phyloP scores from a whole-genome alignment of 176 grass and related monocot species.

The Oryza meridionalis region DNA sequence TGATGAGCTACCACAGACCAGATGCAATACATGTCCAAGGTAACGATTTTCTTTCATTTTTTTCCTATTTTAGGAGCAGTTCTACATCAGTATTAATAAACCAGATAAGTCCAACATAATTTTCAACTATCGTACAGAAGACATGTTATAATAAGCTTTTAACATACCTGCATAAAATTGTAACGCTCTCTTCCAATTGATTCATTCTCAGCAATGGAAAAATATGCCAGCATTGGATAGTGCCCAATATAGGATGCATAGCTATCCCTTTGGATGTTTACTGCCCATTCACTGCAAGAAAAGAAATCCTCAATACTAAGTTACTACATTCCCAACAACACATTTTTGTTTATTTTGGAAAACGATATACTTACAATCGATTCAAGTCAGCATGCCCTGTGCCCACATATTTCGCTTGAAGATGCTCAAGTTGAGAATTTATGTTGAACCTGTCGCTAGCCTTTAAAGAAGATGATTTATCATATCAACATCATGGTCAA shows the following conservation, averaged over 20 bases:
- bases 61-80: background rate
- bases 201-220: slow-evolving; percentile 89
- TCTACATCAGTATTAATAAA: background rate
- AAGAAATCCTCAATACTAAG: background rate
- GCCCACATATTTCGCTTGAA: slow-evolving; percentile 97
- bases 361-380: slow-evolving; percentile 70
- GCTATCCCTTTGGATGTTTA: slow-evolving; percentile 91
- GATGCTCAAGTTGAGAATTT: slow-evolving; percentile 98
- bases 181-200: slow-evolving; percentile 91
- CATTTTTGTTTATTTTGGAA: background rate
- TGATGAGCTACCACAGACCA: background rate
- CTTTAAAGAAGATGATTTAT: slow-evolving; percentile 42
- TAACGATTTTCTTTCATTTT: background rate
- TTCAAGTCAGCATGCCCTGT: slow-evolving; percentile 89
- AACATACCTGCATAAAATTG: slow-evolving; percentile 87
- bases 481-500: slow-evolving; percentile 1
- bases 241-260: slow-evolving; percentile 94
- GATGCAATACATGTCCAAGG: background rate
- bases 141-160: slow-evolving; percentile 19
- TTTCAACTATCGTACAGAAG: background rate
- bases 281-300: slow-evolving; percentile 92
- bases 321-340: background rate
- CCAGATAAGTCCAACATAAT: background rate
- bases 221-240: slow-evolving; percentile 84
- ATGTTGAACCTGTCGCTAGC: slow-evolving; percentile 98